These are phyloP conservation scores for Fusarium tjaetaba DNA, from an alignment of 2,329 filamentous ascomycete species.

Conservation along the genomic window DNA sequence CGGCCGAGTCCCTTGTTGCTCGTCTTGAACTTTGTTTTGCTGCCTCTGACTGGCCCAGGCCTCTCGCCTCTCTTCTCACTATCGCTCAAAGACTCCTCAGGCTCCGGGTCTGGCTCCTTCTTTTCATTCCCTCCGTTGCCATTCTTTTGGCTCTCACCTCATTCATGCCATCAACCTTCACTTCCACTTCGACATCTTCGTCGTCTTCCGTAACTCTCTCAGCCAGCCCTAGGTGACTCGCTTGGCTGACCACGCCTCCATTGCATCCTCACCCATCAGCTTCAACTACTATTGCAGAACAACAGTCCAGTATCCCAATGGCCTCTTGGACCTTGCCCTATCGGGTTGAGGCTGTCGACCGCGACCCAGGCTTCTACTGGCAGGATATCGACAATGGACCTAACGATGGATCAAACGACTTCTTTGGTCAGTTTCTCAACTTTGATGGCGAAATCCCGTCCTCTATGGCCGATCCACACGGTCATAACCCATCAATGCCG, in stretches of 20 bases:
- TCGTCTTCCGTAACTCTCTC: constrained; percentile 27
- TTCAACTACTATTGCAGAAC: constrained; percentile 12
- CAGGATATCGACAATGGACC: constrained; percentile 46
- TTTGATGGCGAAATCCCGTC: constrained; percentile 46
- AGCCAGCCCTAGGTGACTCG: constrained; percentile 36
- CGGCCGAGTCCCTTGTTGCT: constrained; percentile 36
- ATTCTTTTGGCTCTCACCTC: constrained; percentile 31
- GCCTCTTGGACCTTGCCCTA: constrained; percentile 51
- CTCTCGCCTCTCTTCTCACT: constrained; percentile 35
- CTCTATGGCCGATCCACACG: constrained; percentile 35
- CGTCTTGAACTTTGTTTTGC: constrained; percentile 41
- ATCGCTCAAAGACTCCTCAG: constrained; percentile 28
- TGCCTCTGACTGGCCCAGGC: constrained; percentile 34
- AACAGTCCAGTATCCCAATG: constrained; percentile 41
- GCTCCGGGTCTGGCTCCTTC: constrained; percentile 17
- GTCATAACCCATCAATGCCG: constrained; percentile 37
- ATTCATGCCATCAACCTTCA: constrained; percentile 37
- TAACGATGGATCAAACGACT: constrained; percentile 46
- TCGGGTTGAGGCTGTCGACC: constrained; percentile 48
- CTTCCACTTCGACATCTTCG: constrained; percentile 29
- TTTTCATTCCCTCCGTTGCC: constrained; percentile 30
- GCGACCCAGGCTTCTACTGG: constrained; percentile 51
- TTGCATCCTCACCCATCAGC: constrained; percentile 12
- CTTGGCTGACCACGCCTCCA: constrained; percentile 27
- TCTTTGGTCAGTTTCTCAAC: constrained; percentile 52